Evolutionary conservation across 2,329 filamentous ascomycete species (phyloP), one percentile per base, ranked within the genome.

Genomic region (Dactylellina haptotyla): DNA sequence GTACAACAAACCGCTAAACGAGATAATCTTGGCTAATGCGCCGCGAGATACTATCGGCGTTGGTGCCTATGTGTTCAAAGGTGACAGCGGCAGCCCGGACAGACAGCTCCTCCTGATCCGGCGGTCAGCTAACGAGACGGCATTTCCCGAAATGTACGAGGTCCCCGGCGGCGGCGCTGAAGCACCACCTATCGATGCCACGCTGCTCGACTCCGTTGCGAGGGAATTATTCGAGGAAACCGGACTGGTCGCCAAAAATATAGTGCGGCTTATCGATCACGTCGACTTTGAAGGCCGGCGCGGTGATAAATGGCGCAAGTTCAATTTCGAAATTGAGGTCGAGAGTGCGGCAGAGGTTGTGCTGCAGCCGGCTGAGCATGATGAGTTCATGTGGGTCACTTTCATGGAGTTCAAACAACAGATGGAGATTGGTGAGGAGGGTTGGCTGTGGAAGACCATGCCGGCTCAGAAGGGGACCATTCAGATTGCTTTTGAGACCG

Each of bases 201-300:
- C 82, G 0, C 79, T 87, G 32, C 77, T 86, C 0, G 82, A 84
- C 56, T 82, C 82, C 0, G 82, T 83, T 1, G 84, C 80, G 8
- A 81, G 85, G 5, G 85, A 86, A 75, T 78, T 85, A 9, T 81
- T 82, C 43, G 85, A 87, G 77, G 85, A 87, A 76, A 83, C 83
- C 0, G 85, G 84, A 0, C 78, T 87, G 20, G 79, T 79, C 45
- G 82, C 84, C 1, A 82, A 78, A 20, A 78, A 78, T 9, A 79
- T 86, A 34, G 77, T 82, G 1, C 80, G 82, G 25, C 79, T 83
- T 57, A 82, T 84, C 4, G 75, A 78, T 76, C 75, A 50, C 39
- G 41, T 57, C 4, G 75, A 78, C 16, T 77, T 78, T 23, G 6
- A 20, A 28, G 75, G 75, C 2, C 45, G 75, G 20, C 57, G 62